These are phyloP conservation scores for Fusarium goolgardi DNA, from an alignment of 2,329 filamentous ascomycete species.

Conservation along the genomic window DNA sequence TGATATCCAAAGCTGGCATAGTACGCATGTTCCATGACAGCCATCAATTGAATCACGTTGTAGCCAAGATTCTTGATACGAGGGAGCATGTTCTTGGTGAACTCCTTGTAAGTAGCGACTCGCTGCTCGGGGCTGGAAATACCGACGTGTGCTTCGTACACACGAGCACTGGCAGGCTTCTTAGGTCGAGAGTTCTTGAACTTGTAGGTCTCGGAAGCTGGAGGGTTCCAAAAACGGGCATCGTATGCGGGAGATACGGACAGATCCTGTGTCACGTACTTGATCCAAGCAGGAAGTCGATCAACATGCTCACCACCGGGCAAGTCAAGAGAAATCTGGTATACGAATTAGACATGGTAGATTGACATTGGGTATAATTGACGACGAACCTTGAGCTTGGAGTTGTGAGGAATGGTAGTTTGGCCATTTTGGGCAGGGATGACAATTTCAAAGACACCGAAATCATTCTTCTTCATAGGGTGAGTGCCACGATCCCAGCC, in stretches of 20 bases:
- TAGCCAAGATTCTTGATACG: constrained; percentile 92
- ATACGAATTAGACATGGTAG: constrained; percentile 13
- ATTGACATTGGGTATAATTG: not conserved
- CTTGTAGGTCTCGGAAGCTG: constrained; percentile 76
- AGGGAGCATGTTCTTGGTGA: constrained; percentile 90
- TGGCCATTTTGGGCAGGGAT: constrained; percentile 79
- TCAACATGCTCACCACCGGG: constrained; percentile 85
- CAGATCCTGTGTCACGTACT: constrained; percentile 93
- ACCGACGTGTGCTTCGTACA: constrained; percentile 98
- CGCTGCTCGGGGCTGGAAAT: constrained; percentile 92
- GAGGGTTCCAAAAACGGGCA: constrained; percentile 96
- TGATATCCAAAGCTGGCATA: constrained; percentile 99
- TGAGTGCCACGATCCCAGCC: constrained; percentile 86
- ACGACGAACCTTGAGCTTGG: constrained; percentile 85
- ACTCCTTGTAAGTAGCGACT: constrained; percentile 97
- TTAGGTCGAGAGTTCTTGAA: constrained; percentile 87
- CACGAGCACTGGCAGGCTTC: constrained; percentile 86
- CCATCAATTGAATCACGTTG: constrained; percentile 98
- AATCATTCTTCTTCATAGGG: constrained; percentile 87
- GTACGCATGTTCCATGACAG: constrained; percentile 99
- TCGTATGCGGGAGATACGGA: constrained; percentile 92
- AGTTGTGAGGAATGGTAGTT: constrained; percentile 88
- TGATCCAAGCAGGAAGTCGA: constrained; percentile 95
- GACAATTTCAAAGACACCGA: constrained; percentile 86
- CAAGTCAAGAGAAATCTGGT: constrained; percentile 83